phyloP scores from a whole-genome alignment of 192 early-diverging fungal genomes.

The Coemansia sp. region DNA sequence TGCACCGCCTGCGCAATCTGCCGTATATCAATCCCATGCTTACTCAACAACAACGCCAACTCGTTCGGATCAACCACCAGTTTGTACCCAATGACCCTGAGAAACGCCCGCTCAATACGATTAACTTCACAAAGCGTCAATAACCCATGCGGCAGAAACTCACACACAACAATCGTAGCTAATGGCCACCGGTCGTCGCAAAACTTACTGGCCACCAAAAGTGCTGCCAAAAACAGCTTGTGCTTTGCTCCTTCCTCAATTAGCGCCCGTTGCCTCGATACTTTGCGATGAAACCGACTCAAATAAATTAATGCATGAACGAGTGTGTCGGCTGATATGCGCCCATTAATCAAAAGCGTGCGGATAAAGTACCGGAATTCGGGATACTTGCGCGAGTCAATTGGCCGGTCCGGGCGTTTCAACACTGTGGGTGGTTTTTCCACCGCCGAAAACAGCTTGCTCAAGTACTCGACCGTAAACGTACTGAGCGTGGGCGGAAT shows the following conservation, averaged over 20 bases:
- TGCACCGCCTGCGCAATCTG: slow-evolving; percentile 35
- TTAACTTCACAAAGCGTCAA: slow-evolving; percentile 36
- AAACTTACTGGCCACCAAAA: slow-evolving; percentile 53
- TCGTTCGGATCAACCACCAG: slow-evolving; percentile 49
- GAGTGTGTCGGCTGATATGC: slow-evolving; percentile 46
- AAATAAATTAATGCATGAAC: slow-evolving; percentile 52
- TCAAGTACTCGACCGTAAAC: slow-evolving; percentile 41
- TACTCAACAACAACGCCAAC: slow-evolving; percentile 35
- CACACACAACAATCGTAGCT: slow-evolving; percentile 37
- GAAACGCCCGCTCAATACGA: slow-evolving; percentile 49
- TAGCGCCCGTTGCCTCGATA: slow-evolving; percentile 24
- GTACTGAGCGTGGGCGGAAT: slow-evolving; percentile 37
- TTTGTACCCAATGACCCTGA: slow-evolving; percentile 45
- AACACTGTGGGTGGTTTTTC: slow-evolving; percentile 23
- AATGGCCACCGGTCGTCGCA: slow-evolving; percentile 51
- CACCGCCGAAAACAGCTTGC: slow-evolving; percentile 45
- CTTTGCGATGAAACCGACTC: slow-evolving; percentile 35
- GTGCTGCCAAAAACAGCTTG: slow-evolving; percentile 43
- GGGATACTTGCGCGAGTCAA: slow-evolving; percentile 36
- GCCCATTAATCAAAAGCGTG: slow-evolving; percentile 47
- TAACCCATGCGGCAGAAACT: slow-evolving; percentile 35
- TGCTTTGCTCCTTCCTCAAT: slow-evolving; percentile 50
- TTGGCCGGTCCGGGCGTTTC: slow-evolving; percentile 26
- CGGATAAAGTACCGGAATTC: slow-evolving; percentile 48
- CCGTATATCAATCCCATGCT: slow-evolving; percentile 47